Evolutionary conservation across 768 basidiomycete species (phyloP).

Genomic region (Polyporus arcularius): DNA sequence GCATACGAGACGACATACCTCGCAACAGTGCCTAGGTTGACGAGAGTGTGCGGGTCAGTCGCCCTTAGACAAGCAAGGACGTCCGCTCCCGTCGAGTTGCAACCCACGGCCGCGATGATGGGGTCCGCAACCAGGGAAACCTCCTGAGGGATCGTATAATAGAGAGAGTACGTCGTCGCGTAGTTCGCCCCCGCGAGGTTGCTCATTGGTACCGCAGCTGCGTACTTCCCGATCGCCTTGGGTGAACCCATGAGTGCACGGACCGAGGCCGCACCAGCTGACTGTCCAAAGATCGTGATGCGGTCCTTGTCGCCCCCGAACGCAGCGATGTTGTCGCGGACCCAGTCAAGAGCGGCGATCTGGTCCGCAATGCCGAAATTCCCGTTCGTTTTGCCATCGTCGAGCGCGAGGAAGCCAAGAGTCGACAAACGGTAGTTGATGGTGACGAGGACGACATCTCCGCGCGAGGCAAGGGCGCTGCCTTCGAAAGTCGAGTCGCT

Average conservation of each 20-base stretch:
- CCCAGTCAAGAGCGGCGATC: slow-evolving; percentile 44
- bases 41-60: slow-evolving; percentile 37
- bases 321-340: slow-evolving; percentile 51
- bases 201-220: slow-evolving; percentile 39
- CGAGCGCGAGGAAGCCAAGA: slow-evolving; percentile 44
- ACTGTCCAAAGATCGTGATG: slow-evolving; percentile 58
- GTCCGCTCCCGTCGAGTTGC: slow-evolving; percentile 34
- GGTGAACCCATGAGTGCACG: slow-evolving; percentile 34
- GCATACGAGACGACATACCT: slow-evolving; percentile 17
- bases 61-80: slow-evolving; percentile 39
- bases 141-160: slow-evolving; percentile 47
- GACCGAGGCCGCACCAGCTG: slow-evolving; percentile 51
- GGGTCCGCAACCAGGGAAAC: slow-evolving; percentile 36
- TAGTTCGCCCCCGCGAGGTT: slow-evolving; percentile 52
- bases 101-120: slow-evolving; percentile 42
- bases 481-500: slow-evolving; percentile 45
- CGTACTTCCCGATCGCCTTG: slow-evolving; percentile 34
- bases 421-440: slow-evolving; percentile 42
- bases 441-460: slow-evolving; percentile 43
- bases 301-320: slow-evolving; percentile 58
- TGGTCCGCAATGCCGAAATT: slow-evolving; percentile 51
- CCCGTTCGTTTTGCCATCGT: slow-evolving; percentile 44
- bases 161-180: slow-evolving; percentile 50
- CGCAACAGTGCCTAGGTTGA: slow-evolving; percentile 35
- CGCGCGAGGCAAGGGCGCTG: slow-evolving; percentile 44